Percentiles rank a stretch among this genome's conserved stretches.
Conservation (phyloP, 2,329 filamentous ascomycete species). For the Penicillium sp. region DNA sequence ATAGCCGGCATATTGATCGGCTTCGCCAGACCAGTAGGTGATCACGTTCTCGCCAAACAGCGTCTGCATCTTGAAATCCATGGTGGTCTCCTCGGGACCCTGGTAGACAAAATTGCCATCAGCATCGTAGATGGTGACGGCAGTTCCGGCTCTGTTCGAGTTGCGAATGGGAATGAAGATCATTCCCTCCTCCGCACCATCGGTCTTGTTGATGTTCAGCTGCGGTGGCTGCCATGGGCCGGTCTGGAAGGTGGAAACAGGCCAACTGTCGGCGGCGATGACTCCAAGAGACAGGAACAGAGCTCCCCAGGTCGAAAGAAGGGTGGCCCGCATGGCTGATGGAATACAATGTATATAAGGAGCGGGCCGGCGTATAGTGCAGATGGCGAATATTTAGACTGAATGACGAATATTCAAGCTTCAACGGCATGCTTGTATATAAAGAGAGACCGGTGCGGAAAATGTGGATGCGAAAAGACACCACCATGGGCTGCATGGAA, state of each 20-base stretch:
- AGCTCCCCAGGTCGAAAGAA: constrained; percentile 2
- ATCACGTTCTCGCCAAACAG: constrained; percentile 35
- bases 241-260: constrained; percentile 15
- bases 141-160: constrained; percentile 25
- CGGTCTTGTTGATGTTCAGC: constrained; percentile 32
- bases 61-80: constrained; percentile 37
- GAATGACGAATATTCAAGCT: constrained; percentile 8
- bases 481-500: too few species aligned
- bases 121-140: constrained; percentile 39
- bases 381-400: constrained; percentile 3
- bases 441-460: background rate
- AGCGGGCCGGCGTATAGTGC: background rate
- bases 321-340: constrained; percentile 3
- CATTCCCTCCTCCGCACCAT: constrained; percentile 32
- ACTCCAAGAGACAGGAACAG: constrained; percentile 1
- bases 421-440: background rate
- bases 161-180: constrained; percentile 36
- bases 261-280: constrained; percentile 11
- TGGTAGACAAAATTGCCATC: constrained; percentile 37
- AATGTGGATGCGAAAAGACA: background rate
- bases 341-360: background rate
- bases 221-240: constrained; percentile 26
- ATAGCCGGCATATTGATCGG: constrained; percentile 24
- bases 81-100: constrained; percentile 31
- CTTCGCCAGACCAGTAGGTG: constrained; percentile 37